A percentile compares a stretch with the other conserved stretches of the same genome.
phyloP scores from a whole-genome alignment of 805 yeast species.

The Wickerhamomyces alni region DNA sequence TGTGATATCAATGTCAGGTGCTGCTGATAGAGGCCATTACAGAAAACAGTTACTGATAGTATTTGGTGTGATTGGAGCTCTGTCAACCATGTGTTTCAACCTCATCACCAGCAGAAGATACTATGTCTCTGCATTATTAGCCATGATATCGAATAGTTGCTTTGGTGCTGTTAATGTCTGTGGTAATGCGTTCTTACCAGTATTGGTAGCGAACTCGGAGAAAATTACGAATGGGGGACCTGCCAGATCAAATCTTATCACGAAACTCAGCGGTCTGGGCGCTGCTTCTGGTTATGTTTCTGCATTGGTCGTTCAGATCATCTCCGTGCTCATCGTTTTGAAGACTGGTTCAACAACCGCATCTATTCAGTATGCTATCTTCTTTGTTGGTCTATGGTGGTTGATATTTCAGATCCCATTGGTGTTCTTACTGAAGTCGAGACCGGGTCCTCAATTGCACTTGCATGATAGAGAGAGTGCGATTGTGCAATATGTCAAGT shows the following conservation, averaged over 20 bases:
- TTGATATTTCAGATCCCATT: conserved; percentile 62
- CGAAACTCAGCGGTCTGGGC: conserved; percentile 60
- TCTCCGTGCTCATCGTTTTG: conserved; percentile 46
- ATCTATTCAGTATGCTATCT: conserved; percentile 53
- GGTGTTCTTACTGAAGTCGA: conserved; percentile 36
- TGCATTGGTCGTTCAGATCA: conserved; percentile 60
- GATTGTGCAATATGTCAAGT: conserved; percentile 32
- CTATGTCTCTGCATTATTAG: conserved; percentile 48
- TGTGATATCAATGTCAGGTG: conserved; percentile 70
- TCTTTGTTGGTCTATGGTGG: conserved; percentile 77
- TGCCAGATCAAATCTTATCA: conserved; percentile 27
- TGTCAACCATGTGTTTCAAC: conserved; percentile 43
- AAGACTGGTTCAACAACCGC: conserved; percentile 30
- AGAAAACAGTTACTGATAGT: conserved; percentile 49
- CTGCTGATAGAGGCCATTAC: conserved; percentile 57
- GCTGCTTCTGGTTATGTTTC: conserved; percentile 66
- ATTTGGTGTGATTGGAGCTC: conserved; percentile 56
- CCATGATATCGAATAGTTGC: conserved; percentile 58
- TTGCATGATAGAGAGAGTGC: conserved; percentile 12
- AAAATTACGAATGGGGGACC: conserved; percentile 13
- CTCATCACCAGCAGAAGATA: conserved; percentile 34
- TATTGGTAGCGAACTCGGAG: conserved; percentile 38
- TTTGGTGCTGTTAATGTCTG: conserved; percentile 78
- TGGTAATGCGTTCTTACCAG: conserved; percentile 69
- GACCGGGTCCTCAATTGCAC: conserved; percentile 34